A percentile compares a stretch with the other conserved stretches of the same genome.
These are phyloP conservation scores for Rhodofomes roseus DNA, from an alignment of 1,284 basidiomycete genomes.

Conservation along the genomic window DNA sequence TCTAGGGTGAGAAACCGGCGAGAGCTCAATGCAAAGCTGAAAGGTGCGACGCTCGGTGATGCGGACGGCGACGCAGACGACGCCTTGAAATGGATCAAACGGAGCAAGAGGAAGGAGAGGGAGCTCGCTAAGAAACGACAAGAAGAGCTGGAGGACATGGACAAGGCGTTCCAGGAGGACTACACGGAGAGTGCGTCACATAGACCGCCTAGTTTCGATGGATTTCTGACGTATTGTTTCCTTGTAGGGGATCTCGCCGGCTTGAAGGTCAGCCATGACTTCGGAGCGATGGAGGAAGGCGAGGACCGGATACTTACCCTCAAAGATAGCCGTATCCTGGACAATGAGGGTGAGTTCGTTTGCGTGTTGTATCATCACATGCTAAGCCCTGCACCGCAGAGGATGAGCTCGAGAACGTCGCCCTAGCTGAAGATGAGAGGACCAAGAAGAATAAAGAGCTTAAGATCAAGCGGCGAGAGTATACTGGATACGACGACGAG, in stretches of 20 bases:
- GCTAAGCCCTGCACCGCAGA: slow-evolving; percentile 45
- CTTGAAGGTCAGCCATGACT: slow-evolving; percentile 93
- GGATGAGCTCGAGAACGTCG: slow-evolving; percentile 95
- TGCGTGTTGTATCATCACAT: background rate
- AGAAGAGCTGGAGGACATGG: slow-evolving; percentile 78
- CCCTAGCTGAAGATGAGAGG: slow-evolving; percentile 84
- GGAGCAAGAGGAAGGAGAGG: slow-evolving; percentile 84
- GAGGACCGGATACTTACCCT: slow-evolving; percentile 94
- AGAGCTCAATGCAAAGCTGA: slow-evolving; percentile 87
- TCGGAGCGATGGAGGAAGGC: slow-evolving; percentile 88
- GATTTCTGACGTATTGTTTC: background rate
- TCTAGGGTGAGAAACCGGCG: slow-evolving; percentile 85
- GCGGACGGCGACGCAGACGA: slow-evolving; percentile 70
- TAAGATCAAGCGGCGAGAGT: slow-evolving; percentile 87
- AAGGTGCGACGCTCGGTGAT: slow-evolving; percentile 88
- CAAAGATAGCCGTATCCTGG: slow-evolving; percentile 92
- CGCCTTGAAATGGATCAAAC: slow-evolving; percentile 86
- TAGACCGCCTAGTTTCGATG: background rate
- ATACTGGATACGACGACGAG: slow-evolving; percentile 96
- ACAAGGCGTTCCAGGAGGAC: slow-evolving; percentile 68
- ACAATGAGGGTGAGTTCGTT: slow-evolving; percentile 70
- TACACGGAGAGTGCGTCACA: slow-evolving; percentile 75
- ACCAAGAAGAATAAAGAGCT: slow-evolving; percentile 77
- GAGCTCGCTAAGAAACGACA: slow-evolving; percentile 76
- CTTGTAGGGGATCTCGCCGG: slow-evolving; percentile 80